Evolutionary conservation across 768 basidiomycete species (phyloP).

Genomic region (Tulasnella sp.): DNA sequence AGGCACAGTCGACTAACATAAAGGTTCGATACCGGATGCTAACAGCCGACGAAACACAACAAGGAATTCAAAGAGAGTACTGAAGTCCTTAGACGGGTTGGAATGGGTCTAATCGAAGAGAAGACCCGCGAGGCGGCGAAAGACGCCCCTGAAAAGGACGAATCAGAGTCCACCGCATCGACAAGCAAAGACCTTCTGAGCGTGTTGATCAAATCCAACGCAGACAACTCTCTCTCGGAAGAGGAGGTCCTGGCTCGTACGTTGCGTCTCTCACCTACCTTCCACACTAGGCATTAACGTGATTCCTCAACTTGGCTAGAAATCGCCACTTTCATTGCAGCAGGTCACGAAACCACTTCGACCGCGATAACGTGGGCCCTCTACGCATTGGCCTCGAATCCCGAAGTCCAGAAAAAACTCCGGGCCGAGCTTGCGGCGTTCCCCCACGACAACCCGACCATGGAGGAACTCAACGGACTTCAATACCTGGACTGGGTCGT

Average conservation of each 20-base stretch:
- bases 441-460: slow-evolving; percentile 7
- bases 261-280: slow-evolving; percentile 36
- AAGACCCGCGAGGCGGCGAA: slow-evolving; percentile 32
- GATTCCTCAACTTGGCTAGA: slow-evolving; percentile 35
- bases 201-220: slow-evolving; percentile 52
- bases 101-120: slow-evolving; percentile 23
- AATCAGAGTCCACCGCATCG: slow-evolving; percentile 49
- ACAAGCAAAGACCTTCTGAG: slow-evolving; percentile 37
- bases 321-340: slow-evolving; percentile 39
- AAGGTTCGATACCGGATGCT: background rate
- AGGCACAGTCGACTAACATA: background rate
- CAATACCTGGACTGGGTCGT: slow-evolving; percentile 38
- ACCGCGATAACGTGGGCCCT: slow-evolving; percentile 59
- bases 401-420: slow-evolving; percentile 56
- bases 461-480: slow-evolving; percentile 32
- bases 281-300: slow-evolving; percentile 24
- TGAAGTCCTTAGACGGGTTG: slow-evolving; percentile 1
- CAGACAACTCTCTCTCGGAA: slow-evolving; percentile 47
- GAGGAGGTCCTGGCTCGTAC: slow-evolving; percentile 52
- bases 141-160: slow-evolving; percentile 47
- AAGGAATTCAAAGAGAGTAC: background rate
- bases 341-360: slow-evolving; percentile 58
- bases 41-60: slow-evolving; percentile 19
- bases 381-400: slow-evolving; percentile 57
- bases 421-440: slow-evolving; percentile 52